Conservation (phyloP, 2,329 filamentous ascomycete genomes). For the Purpureocillium takamizusanense region DNA sequence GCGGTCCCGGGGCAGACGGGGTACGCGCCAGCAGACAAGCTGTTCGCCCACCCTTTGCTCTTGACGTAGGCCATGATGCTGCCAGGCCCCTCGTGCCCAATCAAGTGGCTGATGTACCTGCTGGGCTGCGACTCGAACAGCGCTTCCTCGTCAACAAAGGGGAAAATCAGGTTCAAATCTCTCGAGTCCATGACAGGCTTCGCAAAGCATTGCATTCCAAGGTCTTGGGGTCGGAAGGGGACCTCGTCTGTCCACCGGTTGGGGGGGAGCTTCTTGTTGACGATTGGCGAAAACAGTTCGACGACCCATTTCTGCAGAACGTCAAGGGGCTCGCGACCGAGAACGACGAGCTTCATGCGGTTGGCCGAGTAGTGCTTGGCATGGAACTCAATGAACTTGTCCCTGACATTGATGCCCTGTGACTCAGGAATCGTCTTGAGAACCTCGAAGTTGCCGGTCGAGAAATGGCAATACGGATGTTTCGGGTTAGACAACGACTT, state of each 20-base stretch:
- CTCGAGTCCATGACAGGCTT: slow-evolving; percentile 88
- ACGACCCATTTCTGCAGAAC: slow-evolving; percentile 75
- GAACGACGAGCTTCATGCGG: slow-evolving; percentile 81
- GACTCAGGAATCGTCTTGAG: slow-evolving; percentile 75
- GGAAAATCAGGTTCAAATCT: slow-evolving; percentile 71
- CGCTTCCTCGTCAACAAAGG: slow-evolving; percentile 75
- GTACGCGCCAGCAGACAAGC: slow-evolving; percentile 67
- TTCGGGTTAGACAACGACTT: slow-evolving; percentile 81
- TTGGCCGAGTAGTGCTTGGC: slow-evolving; percentile 86
- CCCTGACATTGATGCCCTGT: slow-evolving; percentile 72
- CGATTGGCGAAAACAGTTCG: slow-evolving; percentile 72
- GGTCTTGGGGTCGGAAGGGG: slow-evolving; percentile 38
- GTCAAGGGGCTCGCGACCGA: slow-evolving; percentile 75
- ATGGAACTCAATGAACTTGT: slow-evolving; percentile 90
- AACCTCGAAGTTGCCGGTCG: slow-evolving; percentile 79
- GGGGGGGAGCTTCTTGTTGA: slow-evolving; percentile 67
- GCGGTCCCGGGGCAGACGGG: slow-evolving; percentile 68
- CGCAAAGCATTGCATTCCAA: slow-evolving; percentile 67
- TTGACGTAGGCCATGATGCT: slow-evolving; percentile 89
- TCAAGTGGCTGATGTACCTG: slow-evolving; percentile 78
- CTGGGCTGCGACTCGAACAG: slow-evolving; percentile 75
- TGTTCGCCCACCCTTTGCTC: slow-evolving; percentile 81
- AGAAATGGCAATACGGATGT: slow-evolving; percentile 87
- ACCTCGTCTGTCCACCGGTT: slow-evolving; percentile 45
- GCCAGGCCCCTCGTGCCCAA: slow-evolving; percentile 87